Percentiles rank a stretch among this genome's conserved stretches.
phyloP scores from a whole-genome alignment of 441 rosid genomes.

The Heliophila coronopifolia region DNA sequence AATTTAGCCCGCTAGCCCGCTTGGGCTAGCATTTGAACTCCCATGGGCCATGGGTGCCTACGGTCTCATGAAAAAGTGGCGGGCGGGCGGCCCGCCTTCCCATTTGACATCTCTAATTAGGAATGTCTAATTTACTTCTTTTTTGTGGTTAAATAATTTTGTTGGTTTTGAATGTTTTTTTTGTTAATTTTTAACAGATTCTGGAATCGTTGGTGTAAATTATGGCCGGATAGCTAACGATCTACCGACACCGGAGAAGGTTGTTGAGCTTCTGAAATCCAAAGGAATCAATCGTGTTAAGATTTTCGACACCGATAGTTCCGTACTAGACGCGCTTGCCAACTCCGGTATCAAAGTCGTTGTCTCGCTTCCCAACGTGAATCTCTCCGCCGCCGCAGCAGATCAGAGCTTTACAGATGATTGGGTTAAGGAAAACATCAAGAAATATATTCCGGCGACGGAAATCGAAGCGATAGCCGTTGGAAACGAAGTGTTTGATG shows the following conservation, averaged over 20 bases:
- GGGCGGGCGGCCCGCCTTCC: no score
- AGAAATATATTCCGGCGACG: constrained; percentile 51
- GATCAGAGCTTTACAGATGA: constrained; percentile 55
- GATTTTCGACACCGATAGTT: constrained; percentile 53
- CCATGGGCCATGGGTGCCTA: no score
- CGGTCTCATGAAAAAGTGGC: no score
- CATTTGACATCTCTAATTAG: no score
- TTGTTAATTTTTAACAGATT: constrained; percentile 31
- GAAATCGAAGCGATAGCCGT: constrained; percentile 73
- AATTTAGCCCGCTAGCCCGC: no score
- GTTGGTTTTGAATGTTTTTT: background rate
- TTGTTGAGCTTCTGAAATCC: constrained; percentile 43
- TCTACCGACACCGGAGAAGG: constrained; percentile 57
- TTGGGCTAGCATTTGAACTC: no score
- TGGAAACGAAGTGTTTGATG: constrained; percentile 83
- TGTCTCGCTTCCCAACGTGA: constrained; percentile 76
- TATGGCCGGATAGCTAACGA: constrained; percentile 72
- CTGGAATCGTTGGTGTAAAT: constrained; percentile 63
- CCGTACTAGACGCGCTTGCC: constrained; percentile 56
- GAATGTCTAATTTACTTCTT: no score
- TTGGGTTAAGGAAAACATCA: constrained; percentile 67
- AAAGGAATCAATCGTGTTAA: constrained; percentile 39
- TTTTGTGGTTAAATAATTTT: no score
- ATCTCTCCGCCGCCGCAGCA: constrained; percentile 49
- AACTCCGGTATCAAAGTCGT: constrained; percentile 54